Base-by-base conservation (phyloP, 2,329 filamentous ascomycete species). In the Cryphonectria japonica region DNA sequence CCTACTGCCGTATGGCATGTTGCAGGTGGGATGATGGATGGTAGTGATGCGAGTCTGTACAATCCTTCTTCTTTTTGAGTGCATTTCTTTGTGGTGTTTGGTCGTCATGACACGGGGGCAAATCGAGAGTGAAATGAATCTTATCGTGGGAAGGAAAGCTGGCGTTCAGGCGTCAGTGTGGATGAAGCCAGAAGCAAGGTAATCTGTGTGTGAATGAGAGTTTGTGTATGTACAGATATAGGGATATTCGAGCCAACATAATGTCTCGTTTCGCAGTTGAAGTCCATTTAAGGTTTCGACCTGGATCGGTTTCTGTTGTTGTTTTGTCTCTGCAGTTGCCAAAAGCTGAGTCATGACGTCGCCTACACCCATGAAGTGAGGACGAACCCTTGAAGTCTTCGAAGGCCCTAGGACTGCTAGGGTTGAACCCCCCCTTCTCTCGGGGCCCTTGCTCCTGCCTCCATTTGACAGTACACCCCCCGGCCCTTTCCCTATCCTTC, bases 1-100 rank as follows among this genome's bases (percentile, higher is more conserved):
- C 66, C 66, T 39, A 43, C 66, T 39, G 32, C n/a, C 26, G 26
- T 67, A 16, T 67, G 66, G 54, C 57, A 67, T 34, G 26, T 34
- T 29, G 32, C 9, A 2, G n/a, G 54, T 26, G 54, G 66, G 9
- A 11, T 50, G n/a, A 60, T 67, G 39, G 52, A 60, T 29, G 54
- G n/a, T 41, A 29, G 50, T 29, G 54, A 37, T 14, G 26, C 22
- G 16, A n/a, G 37, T 22, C 26, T n/a, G 52, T 60, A 60, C 16
- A 37, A 46, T 43, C 14, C n/a, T 34, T 32, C 54, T 29, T 70
- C 34, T 46, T 70, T 70, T 63, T 54, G 60, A 39, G 61, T 3
- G 4, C 6, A 6, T 29, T 14, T 32, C 4, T 43, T 37, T 13
- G 37, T 59, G 26, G 2, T 2, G 22, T n/a, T 19, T 50, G 60